Conservation (phyloP, 2,329 filamentous ascomycete genomes). For the Penicillium sp. region DNA sequence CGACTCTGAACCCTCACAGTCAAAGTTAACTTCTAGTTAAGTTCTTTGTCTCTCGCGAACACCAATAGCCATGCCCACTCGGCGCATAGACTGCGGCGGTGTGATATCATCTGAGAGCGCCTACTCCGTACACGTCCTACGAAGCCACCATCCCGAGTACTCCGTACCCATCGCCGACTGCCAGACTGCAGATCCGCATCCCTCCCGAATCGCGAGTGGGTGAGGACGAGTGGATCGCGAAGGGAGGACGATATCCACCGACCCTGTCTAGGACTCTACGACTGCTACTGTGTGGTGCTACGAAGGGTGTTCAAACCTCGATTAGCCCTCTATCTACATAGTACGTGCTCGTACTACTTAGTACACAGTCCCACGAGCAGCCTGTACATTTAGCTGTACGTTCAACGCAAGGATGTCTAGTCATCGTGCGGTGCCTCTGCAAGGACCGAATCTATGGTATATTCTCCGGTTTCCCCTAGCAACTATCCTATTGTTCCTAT, state of each 20-base stretch:
- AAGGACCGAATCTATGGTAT: slow-evolving; percentile 8
- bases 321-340: no score
- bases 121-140: background rate
- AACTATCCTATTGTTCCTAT: slow-evolving; percentile 9
- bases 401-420: background rate
- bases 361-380: slow-evolving; percentile 8
- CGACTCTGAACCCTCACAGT: no score
- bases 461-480: slow-evolving; percentile 14
- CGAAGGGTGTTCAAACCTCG: no score
- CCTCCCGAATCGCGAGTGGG: slow-evolving; percentile 1
- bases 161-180: background rate
- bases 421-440: slow-evolving; percentile 12
- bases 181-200: slow-evolving; percentile 1
- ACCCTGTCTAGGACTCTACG: background rate
- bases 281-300: background rate
- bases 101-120: background rate
- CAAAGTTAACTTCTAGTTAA: no score
- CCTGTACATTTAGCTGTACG: background rate
- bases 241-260: background rate
- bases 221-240: background rate
- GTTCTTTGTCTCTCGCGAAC: no score
- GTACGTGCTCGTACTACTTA: background rate
- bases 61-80: no score
- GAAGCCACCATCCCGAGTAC: background rate
- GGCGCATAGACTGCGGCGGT: no score